Base-by-base conservation (phyloP, 805 yeast genomes). In the Komagataella populi region DNA sequence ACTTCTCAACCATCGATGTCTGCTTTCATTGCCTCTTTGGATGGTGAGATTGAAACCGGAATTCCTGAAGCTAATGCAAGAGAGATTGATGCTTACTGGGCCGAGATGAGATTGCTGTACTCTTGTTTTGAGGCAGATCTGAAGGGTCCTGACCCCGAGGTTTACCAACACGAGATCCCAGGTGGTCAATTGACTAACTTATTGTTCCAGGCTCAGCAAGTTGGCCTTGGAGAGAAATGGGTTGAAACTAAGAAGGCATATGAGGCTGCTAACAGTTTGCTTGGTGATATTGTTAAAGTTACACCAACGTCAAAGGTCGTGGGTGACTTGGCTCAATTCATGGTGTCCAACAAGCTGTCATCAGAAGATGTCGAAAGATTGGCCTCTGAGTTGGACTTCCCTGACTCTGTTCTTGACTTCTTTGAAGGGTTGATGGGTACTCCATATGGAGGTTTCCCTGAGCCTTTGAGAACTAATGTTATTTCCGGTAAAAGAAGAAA, bases 281-380 rank as follows among this genome's bases (percentile, higher is more conserved):
- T 93, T 57, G 99, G 99, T 56, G 99, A 93, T 67, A 80, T 93
- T 65, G 98, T 93, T 62, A 93, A 93, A 74, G 99, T 93, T 51
- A 93, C 99, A 8, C 99, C 99, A 55, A 93, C 99, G 22, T 90
- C 98, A n/a, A 93, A 93, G 76, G 99, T 93, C 63, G 99, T 93
- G 56, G 99, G 99, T 61, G 99, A 93, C 65, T 80, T 93, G 70
- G 99, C 99, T n/a, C 99, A 93, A 73, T 93, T 93, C 64, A 93
- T 93, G 99, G 99, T 93, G 54, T 80, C 96, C 48, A 93, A 93
- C 76, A 89, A 89, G 70, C 77, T 93, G 62, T 76, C 83, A 7
- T 73, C 85, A 49, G 87, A 85, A 61, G 99, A 93, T 63, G 95
- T 93, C 55, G 76, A 74, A 66, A 83, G 84, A 65, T 80, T 93